Conservation (phyloP, 176 grass and related monocot species). For the Musa itinerans region DNA sequence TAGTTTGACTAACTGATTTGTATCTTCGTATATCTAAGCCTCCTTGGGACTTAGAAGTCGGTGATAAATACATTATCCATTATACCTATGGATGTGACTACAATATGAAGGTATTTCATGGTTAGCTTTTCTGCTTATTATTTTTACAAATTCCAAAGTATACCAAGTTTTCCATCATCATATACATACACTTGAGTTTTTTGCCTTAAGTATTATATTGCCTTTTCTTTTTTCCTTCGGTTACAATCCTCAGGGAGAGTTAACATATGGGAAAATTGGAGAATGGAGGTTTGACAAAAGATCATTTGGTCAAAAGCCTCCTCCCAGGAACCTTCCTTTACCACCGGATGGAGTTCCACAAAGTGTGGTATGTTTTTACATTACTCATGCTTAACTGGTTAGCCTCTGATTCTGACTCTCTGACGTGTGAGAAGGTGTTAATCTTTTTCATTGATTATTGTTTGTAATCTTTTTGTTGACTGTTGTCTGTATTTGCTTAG, state of each 20-base stretch:
- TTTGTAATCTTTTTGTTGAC: no score
- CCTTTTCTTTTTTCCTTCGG: not conserved
- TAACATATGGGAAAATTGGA: slow-evolving; percentile 36
- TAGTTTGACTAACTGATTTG: not conserved
- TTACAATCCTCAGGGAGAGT: slow-evolving; percentile 43
- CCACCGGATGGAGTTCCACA: slow-evolving; percentile 70
- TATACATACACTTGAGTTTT: not conserved
- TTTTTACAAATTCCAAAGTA: slow-evolving; percentile 1
- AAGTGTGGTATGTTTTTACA: slow-evolving; percentile 67
- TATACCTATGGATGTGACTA: slow-evolving; percentile 97
- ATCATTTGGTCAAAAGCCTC: slow-evolving; percentile 43
- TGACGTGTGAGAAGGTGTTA: not conserved
- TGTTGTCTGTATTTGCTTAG: not conserved
- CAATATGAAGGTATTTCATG: slow-evolving; percentile 58
- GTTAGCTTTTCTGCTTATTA: not conserved
- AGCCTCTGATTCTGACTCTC: not conserved
- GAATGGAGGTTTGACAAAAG: slow-evolving; percentile 34
- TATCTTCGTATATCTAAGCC: slow-evolving; percentile 47
- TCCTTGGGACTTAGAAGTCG: slow-evolving; percentile 83
- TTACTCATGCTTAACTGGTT: not conserved
- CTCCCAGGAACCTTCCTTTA: slow-evolving; percentile 69
- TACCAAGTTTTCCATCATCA: not conserved
- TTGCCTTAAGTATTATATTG: not conserved
- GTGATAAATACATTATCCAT: slow-evolving; percentile 86
- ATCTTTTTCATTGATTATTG: not conserved